These are phyloP conservation scores for Pichia sp. DNA, from an alignment of 1,139 yeast genomes.

Conservation along the genomic window DNA sequence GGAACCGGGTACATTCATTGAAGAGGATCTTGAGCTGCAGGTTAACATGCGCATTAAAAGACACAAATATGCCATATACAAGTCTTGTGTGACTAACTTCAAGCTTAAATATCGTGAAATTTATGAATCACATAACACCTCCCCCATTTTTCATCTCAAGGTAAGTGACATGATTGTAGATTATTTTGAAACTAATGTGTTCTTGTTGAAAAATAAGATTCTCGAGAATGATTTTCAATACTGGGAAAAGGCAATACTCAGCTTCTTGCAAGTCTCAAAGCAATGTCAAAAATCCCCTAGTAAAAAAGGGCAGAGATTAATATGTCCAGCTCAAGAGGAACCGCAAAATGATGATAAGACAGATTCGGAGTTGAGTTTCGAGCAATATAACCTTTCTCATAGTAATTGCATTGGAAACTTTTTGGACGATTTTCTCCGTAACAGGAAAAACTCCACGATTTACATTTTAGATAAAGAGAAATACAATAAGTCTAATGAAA, in stretches of 20 bases:
- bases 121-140: background rate
- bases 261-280: constrained; percentile 6
- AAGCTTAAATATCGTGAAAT: background rate
- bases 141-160: constrained; percentile 5
- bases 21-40: background rate
- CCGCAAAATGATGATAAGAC: background rate
- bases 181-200: constrained; percentile 1
- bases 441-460: background rate
- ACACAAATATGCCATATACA: constrained; percentile 3
- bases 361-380: background rate
- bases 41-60: constrained; percentile 2
- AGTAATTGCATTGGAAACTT: background rate
- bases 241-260: constrained; percentile 9
- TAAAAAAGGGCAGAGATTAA: background rate
- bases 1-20: too few species aligned
- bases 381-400: too few species aligned
- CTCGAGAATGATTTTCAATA: background rate
- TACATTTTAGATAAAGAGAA: background rate
- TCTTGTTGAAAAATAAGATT: background rate
- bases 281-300: background rate
- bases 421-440: background rate
- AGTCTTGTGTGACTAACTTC: background rate
- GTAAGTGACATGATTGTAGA: constrained; percentile 5
- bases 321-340: background rate
- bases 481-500: background rate